Percentiles rank a stretch among this genome's conserved stretches.
Conservation (phyloP, 768 basidiomycete species). For the Exsudoporus frostii region DNA sequence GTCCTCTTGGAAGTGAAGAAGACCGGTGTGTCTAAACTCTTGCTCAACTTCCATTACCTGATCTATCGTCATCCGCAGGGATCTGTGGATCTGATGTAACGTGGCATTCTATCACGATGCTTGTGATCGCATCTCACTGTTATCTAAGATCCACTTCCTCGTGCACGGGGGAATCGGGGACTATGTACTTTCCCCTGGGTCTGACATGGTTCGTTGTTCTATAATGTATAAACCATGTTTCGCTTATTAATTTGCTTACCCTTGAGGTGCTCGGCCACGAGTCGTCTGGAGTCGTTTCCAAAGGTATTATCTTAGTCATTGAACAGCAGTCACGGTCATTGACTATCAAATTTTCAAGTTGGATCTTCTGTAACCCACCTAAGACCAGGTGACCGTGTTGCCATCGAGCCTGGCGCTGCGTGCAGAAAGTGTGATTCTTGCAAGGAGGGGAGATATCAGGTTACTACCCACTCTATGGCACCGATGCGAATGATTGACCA, state of each 20-base stretch:
- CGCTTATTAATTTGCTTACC: neutral
- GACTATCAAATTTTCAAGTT: constrained; percentile 40
- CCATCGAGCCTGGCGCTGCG: constrained; percentile 86
- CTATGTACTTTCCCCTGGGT: constrained; percentile 62
- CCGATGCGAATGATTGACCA: neutral
- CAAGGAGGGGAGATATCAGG: constrained; percentile 82
- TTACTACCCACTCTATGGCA: constrained; percentile 28
- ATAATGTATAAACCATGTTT: neutral
- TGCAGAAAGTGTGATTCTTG: constrained; percentile 84
- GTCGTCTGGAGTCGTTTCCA: constrained; percentile 74
- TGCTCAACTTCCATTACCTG: constrained; percentile 3
- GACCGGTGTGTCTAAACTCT: constrained; percentile 56
- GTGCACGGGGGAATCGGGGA: constrained; percentile 77
- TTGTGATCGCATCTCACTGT: constrained; percentile 4
- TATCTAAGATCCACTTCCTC: constrained; percentile 67
- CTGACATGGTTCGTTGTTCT: constrained; percentile 59
- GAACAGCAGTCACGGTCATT: neutral
- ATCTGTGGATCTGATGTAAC: constrained; percentile 89
- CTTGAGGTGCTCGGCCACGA: constrained; percentile 92
- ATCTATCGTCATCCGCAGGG: constrained; percentile 42
- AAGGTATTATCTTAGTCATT: constrained; percentile 40
- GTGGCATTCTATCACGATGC: constrained; percentile 2
- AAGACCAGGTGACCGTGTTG: constrained; percentile 82
- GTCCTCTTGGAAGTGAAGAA: constrained; percentile 90
- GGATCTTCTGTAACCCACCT: constrained; percentile 74